phyloP scores from a whole-genome alignment of 257 asterid genomes.

The Solanum commersonii region DNA sequence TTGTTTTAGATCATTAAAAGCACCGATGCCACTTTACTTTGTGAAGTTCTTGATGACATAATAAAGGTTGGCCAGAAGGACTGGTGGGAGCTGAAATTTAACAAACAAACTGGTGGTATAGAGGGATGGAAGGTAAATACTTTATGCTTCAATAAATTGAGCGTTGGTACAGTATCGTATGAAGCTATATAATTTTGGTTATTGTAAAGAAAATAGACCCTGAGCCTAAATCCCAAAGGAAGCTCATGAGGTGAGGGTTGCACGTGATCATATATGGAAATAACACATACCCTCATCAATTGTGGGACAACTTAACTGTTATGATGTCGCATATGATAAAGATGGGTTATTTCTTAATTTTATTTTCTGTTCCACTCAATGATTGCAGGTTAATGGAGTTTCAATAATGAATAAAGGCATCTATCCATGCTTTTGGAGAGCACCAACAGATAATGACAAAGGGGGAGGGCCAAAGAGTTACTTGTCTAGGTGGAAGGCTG shows the following conservation, averaged over 20 bases:
- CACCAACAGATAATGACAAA: conserved; percentile 94
- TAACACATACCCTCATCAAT: background rate
- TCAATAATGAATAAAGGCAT: conserved; percentile 61
- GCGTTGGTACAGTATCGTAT: background rate
- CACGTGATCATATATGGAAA: background rate
- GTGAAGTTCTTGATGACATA: conserved; percentile 39
- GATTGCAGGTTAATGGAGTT: conserved; percentile 53
- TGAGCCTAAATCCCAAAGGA: background rate
- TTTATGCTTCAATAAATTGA: background rate
- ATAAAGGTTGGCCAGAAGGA: conserved; percentile 45
- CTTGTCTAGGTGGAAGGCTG: conserved; percentile 65
- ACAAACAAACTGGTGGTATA: conserved; percentile 53
- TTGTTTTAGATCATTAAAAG: conserved; percentile 36
- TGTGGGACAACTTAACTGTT: background rate
- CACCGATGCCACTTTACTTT: conserved; percentile 19
- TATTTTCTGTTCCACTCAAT: background rate
- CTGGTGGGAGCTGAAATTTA: conserved; percentile 70
- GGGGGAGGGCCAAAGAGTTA: conserved; percentile 76
- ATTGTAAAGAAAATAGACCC: background rate
- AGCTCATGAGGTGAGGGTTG: background rate
- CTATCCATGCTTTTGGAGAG: conserved; percentile 94
- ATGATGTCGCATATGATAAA: background rate
- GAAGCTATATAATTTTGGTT: background rate
- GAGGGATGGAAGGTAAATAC: conserved; percentile 80
- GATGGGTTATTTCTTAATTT: background rate